phyloP scores from a whole-genome alignment of 805 yeast genomes.

The Yueomyces sp. region DNA sequence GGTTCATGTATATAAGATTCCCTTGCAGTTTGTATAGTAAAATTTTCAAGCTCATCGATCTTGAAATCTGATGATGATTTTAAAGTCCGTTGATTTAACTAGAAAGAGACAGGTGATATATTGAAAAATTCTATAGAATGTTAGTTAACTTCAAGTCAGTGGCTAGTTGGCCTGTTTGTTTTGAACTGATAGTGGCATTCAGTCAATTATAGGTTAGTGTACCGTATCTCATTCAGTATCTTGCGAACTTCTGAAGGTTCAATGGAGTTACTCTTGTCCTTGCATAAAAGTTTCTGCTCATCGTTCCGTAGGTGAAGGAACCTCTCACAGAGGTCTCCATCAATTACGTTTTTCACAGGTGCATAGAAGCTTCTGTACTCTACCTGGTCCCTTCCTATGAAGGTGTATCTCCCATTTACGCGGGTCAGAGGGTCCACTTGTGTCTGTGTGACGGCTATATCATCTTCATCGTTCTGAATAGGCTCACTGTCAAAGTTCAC shows the following conservation, averaged over 20 bases:
- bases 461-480: slow-evolving; percentile 1
- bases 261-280: slow-evolving; percentile 21
- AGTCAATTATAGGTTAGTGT: slow-evolving; percentile 11
- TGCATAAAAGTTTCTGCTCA: slow-evolving; percentile 19
- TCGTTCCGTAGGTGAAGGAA: slow-evolving; percentile 22
- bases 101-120: too few species aligned
- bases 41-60: too few species aligned
- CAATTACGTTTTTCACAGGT: slow-evolving; percentile 67
- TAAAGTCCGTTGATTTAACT: too few species aligned
- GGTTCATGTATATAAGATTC: too few species aligned
- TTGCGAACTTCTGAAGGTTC: slow-evolving; percentile 19
- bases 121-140: too few species aligned
- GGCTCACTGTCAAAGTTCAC: slow-evolving; percentile 7
- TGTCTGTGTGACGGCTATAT: slow-evolving; percentile 2
- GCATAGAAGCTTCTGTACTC: slow-evolving; percentile 66
- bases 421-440: background rate
- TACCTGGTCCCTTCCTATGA: slow-evolving; percentile 56
- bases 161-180: too few species aligned
- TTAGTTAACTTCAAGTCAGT: too few species aligned
- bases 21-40: too few species aligned
- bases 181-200: too few species aligned
- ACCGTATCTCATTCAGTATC: slow-evolving; percentile 17
- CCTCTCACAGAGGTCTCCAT: slow-evolving; percentile 75
- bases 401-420: slow-evolving; percentile 19
- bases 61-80: too few species aligned